Conservation (phyloP, 1,284 basidiomycete genomes). For the Hemileccinum hortonii region DNA sequence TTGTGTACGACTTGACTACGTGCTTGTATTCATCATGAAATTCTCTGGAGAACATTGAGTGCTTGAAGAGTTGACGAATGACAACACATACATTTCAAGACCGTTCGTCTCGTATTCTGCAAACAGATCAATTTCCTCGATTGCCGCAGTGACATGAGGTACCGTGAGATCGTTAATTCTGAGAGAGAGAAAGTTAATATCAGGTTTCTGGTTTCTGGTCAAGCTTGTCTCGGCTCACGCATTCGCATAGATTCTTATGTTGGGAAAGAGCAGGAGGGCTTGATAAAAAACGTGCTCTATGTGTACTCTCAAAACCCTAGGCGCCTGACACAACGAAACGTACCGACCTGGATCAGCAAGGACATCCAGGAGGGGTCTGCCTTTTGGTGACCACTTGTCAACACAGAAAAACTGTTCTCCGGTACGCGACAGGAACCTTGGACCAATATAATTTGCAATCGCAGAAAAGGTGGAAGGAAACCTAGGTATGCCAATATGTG, state of each 20-base stretch:
- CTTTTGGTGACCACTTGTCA: slow-evolving; percentile 72
- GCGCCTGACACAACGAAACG: neutral
- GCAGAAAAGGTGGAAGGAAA: slow-evolving; percentile 63
- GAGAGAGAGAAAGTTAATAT: slow-evolving; percentile 14
- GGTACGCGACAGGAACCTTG: slow-evolving; percentile 76
- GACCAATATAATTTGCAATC: slow-evolving; percentile 60
- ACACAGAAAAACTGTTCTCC: slow-evolving; percentile 79
- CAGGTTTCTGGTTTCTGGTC: neutral
- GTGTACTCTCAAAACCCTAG: slow-evolving; percentile 8
- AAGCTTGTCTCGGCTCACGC: slow-evolving; percentile 45
- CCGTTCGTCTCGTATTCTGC: slow-evolving; percentile 55
- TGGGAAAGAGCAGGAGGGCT: slow-evolving; percentile 67
- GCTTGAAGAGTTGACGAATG: slow-evolving; percentile 1
- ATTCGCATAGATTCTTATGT: slow-evolving; percentile 83
- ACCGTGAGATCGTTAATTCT: slow-evolving; percentile 78
- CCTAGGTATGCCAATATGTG: slow-evolving; percentile 68
- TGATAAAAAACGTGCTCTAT: slow-evolving; percentile 76
- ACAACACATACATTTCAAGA: slow-evolving; percentile 55
- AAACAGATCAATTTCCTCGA: slow-evolving; percentile 72
- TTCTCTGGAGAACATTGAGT: slow-evolving; percentile 41
- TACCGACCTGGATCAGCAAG: slow-evolving; percentile 81
- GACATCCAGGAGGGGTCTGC: slow-evolving; percentile 73
- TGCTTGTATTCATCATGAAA: slow-evolving; percentile 55
- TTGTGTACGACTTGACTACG: slow-evolving; percentile 51
- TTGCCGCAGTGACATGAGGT: slow-evolving; percentile 76